Conservation (phyloP, 2,329 filamentous ascomycete species). For the Penicillium sp. region DNA sequence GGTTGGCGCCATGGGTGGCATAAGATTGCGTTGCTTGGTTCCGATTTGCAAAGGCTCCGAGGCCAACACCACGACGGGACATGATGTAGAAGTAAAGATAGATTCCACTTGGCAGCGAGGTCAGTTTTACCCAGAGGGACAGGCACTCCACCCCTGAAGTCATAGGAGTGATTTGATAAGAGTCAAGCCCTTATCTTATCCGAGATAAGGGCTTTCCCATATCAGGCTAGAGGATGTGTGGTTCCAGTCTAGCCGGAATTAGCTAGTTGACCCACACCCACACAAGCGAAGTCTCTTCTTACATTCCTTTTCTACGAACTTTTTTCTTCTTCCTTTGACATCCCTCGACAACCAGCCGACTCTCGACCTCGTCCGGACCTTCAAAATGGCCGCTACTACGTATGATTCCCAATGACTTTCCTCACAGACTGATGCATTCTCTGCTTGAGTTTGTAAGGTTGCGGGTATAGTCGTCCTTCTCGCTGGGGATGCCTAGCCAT, state of each 20-base stretch:
- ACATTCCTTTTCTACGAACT: slow-evolving; percentile 20
- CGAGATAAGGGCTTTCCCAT: slow-evolving; percentile 18
- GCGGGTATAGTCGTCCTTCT: slow-evolving; percentile 80
- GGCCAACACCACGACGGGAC: slow-evolving; percentile 69
- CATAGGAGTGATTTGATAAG: slow-evolving; percentile 27
- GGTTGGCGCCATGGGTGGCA: slow-evolving; percentile 79
- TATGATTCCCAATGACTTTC: slow-evolving; percentile 49
- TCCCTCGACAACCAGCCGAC: slow-evolving; percentile 40
- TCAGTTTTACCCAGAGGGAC: not conserved
- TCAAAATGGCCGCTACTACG: slow-evolving; percentile 64
- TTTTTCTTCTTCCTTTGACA: slow-evolving; percentile 32
- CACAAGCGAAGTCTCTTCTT: slow-evolving; percentile 37
- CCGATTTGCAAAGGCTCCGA: slow-evolving; percentile 84
- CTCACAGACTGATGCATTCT: slow-evolving; percentile 36
- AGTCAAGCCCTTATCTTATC: slow-evolving; percentile 23
- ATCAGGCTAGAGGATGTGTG: not conserved
- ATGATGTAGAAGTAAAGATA: slow-evolving; percentile 28
- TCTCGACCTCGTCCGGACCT: slow-evolving; percentile 44
- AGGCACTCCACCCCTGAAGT: slow-evolving; percentile 17
- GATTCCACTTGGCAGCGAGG: not conserved
- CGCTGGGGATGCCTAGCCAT: slow-evolving; percentile 62
- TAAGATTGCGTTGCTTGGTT: slow-evolving; percentile 85
- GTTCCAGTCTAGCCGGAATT: not conserved
- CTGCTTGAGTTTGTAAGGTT: slow-evolving; percentile 49
- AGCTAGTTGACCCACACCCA: slow-evolving; percentile 31